A percentile compares a stretch with the other conserved stretches of the same genome.
Conservation (phyloP, 306 rosid species). For the Corylus avellana region DNA sequence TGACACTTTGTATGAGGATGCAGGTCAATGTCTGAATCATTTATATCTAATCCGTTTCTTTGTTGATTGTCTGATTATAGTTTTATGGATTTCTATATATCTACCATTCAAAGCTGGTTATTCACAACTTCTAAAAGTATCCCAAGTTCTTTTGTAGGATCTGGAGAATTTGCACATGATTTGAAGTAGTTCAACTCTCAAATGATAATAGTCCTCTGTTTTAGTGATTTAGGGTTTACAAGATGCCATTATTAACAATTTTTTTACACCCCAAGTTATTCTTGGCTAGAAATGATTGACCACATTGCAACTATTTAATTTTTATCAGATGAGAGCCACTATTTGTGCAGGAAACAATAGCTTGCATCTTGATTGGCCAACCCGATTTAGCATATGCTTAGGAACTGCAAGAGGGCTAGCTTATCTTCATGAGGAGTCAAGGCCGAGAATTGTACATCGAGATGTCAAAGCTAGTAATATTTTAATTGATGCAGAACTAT, state of each 20-base stretch:
- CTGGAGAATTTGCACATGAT: neutral
- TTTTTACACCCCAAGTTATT: neutral
- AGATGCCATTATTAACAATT: neutral
- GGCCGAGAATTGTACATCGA: constrained; percentile 77
- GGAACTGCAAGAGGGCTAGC: constrained; percentile 80
- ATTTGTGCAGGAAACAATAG: constrained; percentile 38
- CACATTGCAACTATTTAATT: neutral
- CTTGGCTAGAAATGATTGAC: neutral
- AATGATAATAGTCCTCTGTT: no score
- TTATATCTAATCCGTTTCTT: neutral
- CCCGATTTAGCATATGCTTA: constrained; percentile 64
- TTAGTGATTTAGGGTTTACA: no score
- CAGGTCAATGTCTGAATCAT: neutral
- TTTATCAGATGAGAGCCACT: constrained; percentile 2
- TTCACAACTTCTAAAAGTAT: neutral
- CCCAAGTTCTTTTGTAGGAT: neutral
- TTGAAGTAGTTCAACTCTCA: no score
- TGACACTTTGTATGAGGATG: neutral
- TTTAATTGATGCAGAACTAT: constrained; percentile 58
- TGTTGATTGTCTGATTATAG: neutral
- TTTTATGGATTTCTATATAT: neutral
- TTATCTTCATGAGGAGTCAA: constrained; percentile 77
- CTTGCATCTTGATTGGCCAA: constrained; percentile 58
- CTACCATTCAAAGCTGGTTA: neutral
- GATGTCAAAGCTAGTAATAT: constrained; percentile 87